A percentile compares a stretch with the other conserved stretches of the same genome.
Conservation (phyloP, 1,139 yeast genomes). For the Wickerhamomyces sp. region DNA sequence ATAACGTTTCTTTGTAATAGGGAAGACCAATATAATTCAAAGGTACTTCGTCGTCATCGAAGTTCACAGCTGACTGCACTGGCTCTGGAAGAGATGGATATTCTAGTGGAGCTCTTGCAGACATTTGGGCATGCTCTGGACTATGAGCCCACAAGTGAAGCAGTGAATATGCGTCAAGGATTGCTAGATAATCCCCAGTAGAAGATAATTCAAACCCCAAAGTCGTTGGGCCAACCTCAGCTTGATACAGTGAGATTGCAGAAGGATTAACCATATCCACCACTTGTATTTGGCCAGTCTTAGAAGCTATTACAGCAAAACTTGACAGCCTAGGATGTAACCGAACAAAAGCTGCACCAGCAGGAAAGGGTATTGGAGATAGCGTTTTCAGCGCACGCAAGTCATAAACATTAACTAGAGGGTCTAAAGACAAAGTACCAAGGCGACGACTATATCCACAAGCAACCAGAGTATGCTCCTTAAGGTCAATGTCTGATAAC, state of each 20-base stretch:
- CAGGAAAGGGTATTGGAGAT: slow-evolving; percentile 83
- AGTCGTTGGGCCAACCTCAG: slow-evolving; percentile 49
- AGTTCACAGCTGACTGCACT: slow-evolving; percentile 23
- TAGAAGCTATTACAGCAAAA: slow-evolving; percentile 69
- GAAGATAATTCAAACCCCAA: slow-evolving; percentile 63
- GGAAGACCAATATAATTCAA: slow-evolving; percentile 81
- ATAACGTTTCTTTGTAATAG: slow-evolving; percentile 68
- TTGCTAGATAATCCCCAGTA: slow-evolving; percentile 74
- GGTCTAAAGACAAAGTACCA: slow-evolving; percentile 51
- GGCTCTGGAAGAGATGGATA: slow-evolving; percentile 32
- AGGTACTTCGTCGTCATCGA: slow-evolving; percentile 48
- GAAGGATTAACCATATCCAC: slow-evolving; percentile 80
- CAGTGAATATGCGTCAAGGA: slow-evolving; percentile 61
- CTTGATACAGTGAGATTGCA: slow-evolving; percentile 55
- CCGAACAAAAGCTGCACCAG: slow-evolving; percentile 82
- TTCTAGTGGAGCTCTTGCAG: slow-evolving; percentile 33
- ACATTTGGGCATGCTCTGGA: slow-evolving; percentile 26
- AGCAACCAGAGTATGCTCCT: slow-evolving; percentile 72
- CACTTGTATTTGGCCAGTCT: slow-evolving; percentile 78
- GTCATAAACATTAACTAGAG: slow-evolving; percentile 81
- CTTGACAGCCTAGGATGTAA: slow-evolving; percentile 87
- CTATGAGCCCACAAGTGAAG: slow-evolving; percentile 71
- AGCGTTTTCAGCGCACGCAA: slow-evolving; percentile 66
- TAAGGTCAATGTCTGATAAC: slow-evolving; percentile 71
- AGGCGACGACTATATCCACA: slow-evolving; percentile 74